Evolutionary conservation across 352 stramenopile species (phyloP), one percentile per base, ranked within the genome.

Genomic region (Phytophthora palmivora): DNA sequence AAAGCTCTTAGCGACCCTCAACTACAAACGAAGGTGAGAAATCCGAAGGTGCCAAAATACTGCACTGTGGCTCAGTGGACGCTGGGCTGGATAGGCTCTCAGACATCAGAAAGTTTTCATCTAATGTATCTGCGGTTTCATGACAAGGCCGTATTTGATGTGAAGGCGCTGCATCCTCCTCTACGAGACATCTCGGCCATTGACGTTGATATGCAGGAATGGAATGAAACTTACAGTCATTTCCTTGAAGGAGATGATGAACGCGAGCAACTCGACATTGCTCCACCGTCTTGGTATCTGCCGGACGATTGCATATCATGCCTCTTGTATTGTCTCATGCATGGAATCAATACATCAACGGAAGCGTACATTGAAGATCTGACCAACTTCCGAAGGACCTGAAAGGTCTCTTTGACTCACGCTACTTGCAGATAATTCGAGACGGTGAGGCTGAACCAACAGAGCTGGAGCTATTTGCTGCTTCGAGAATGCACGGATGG

Each of bases 21-120:
- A 12, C 54, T 55, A 3, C 36, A 51, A 15, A 56, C 37, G 3
- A 41, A 44, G 15, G 45, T 45, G 9, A 45, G 36, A 1, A 57
- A 57, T 14, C 10, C 19, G 0, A 63, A 63, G 37, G 55, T 63
- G 0, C 55, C 45, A 15, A 4, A 39, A 4, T 63, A 63, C 18
- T 3, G 1, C 16, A 30, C 16, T 0, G 54, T 44, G 21, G 26
- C 34, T 9, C 33, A 54, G 24, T 55, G 54, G 44, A 32, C 44
- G 4, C 11, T 60, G 1, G 30, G 52, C 8, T 38, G 12, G 6
- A 43, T 36, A 22, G 22, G n/a, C 2, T 28, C 3, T 28, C 6
- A 6, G 3, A 15, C 3, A 16, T 6, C 21, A 56, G 49, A 19
- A 55, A 32, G 30, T 5, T 46, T 53, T 16, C 45, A 30, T 21